Conservation (phyloP, 495 filamentous ascomycete species). For the Recurvomyces mirabilis region DNA sequence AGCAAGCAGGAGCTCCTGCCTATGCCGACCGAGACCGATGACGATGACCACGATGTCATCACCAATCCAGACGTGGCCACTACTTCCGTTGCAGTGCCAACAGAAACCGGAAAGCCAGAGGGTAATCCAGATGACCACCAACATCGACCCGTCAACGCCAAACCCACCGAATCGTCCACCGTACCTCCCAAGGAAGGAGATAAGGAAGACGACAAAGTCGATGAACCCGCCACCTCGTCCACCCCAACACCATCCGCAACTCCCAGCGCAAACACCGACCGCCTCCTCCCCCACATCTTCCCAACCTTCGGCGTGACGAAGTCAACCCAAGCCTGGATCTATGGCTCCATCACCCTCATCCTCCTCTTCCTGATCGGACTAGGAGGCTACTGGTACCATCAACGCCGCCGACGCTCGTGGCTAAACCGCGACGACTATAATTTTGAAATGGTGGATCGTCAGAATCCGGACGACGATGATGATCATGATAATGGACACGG, state of each 20-base stretch:
- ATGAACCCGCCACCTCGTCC: neutral
- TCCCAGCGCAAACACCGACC: slow-evolving; percentile 23
- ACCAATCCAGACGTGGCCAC: slow-evolving; percentile 40
- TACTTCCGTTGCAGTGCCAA: slow-evolving; percentile 39
- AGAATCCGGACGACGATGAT: slow-evolving; percentile 56
- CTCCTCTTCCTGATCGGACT: slow-evolving; percentile 71
- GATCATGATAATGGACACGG: neutral
- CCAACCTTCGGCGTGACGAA: slow-evolving; percentile 91
- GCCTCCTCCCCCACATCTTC: slow-evolving; percentile 78
- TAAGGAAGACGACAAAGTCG: slow-evolving; percentile 4
- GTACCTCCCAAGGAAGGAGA: slow-evolving; percentile 18
- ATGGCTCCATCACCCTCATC: slow-evolving; percentile 73
- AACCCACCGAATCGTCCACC: slow-evolving; percentile 36
- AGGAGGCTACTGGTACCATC: slow-evolving; percentile 65
- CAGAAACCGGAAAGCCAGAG: slow-evolving; percentile 34
- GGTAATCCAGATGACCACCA: slow-evolving; percentile 57
- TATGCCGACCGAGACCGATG: slow-evolving; percentile 72
- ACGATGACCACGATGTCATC: slow-evolving; percentile 62
- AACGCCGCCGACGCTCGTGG: slow-evolving; percentile 61
- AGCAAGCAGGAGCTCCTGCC: slow-evolving; percentile 60
- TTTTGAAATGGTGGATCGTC: slow-evolving; percentile 82
- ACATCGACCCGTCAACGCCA: slow-evolving; percentile 61
- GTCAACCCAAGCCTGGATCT: slow-evolving; percentile 89
- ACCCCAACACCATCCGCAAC: slow-evolving; percentile 32
- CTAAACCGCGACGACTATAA: slow-evolving; percentile 79